Base-by-base conservation (phyloP, 371 early-diverging fungal genomes). In the Phascolomyces articulosus region DNA sequence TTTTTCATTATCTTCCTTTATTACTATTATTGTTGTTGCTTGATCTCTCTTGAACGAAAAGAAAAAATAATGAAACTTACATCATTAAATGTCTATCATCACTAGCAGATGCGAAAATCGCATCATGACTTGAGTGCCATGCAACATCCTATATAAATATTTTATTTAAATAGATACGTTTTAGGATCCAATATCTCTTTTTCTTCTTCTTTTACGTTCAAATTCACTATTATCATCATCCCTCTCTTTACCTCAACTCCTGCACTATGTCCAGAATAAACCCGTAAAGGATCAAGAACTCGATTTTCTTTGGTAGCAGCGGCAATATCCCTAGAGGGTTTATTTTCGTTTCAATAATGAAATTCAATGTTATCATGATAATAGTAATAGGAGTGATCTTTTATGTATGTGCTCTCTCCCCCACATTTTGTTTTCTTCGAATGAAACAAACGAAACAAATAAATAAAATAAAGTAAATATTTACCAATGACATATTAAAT, bases 21-120 rank as follows among this genome's bases (percentile, higher is more conserved):
- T n/a, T n/a, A n/a, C n/a, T n/a, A n/a, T n/a, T n/a, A n/a, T n/a
- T n/a, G n/a, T n/a, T n/a, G n/a, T n/a, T n/a, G n/a, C n/a, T n/a
- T n/a, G n/a, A n/a, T n/a, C n/a, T n/a, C n/a, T n/a, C n/a, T n/a
- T n/a, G n/a, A n/a, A n/a, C n/a, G n/a, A n/a, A n/a, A n/a, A n/a
- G n/a, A 13, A 38, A 38, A 13, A 38, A 38, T 9, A 16, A 31
- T 40, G 9, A 24, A 51, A 49, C 85, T 72, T 86, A 93, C 91
- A 98, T 86, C 66, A 95, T 78, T 57, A 98, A 74, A 54, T 87
- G 87, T 61, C 88, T 91, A 77, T 98, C 98, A 78, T 98, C 98
- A 41, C 98, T 97, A 27, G 97, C 98, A 28, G 97, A 96, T 7
- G 93, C 96, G 78, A 98, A 97, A 20, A 97, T 75, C 56, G 88